A percentile compares a stretch with the other conserved stretches of the same genome.
Evolutionary conservation across 2,329 filamentous ascomycete genomes (phyloP).

Genomic region (Chaetomium olivaceum): DNA sequence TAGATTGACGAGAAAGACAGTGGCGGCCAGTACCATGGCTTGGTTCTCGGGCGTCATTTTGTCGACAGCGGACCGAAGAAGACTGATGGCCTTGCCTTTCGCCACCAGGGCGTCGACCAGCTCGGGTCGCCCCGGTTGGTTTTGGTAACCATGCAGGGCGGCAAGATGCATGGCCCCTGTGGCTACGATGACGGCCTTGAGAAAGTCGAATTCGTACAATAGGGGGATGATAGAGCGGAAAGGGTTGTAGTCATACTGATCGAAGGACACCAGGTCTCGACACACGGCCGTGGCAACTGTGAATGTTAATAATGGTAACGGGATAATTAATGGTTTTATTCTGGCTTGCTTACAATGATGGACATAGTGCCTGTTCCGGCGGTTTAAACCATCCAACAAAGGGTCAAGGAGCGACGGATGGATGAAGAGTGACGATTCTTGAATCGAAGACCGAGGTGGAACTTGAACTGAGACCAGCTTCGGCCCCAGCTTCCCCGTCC

Average conservation of each 20-base stretch:
- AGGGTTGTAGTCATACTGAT: slow-evolving; percentile 47
- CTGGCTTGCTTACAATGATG: slow-evolving; percentile 48
- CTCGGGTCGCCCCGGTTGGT: slow-evolving; percentile 33
- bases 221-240: slow-evolving; percentile 49
- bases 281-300: slow-evolving; percentile 51
- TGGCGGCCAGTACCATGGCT: slow-evolving; percentile 44
- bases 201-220: slow-evolving; percentile 43
- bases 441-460: not conserved
- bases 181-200: slow-evolving; percentile 51
- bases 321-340: too few relatives aligned
- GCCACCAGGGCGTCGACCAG: slow-evolving; percentile 48
- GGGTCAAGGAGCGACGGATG: slow-evolving; percentile 52
- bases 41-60: slow-evolving; percentile 41
- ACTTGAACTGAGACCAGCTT: not conserved
- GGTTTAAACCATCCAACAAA: slow-evolving; percentile 55
- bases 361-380: slow-evolving; percentile 49
- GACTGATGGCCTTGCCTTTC: slow-evolving; percentile 47
- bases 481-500: too few relatives aligned
- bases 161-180: slow-evolving; percentile 52
- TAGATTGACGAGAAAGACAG: slow-evolving; percentile 53
- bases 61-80: slow-evolving; percentile 45
- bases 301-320: not conserved
- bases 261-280: slow-evolving; percentile 52
- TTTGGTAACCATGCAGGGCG: slow-evolving; percentile 42
- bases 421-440: not conserved